phyloP scores from a whole-genome alignment of 441 rosid genomes.

The Capsella rubella region DNA sequence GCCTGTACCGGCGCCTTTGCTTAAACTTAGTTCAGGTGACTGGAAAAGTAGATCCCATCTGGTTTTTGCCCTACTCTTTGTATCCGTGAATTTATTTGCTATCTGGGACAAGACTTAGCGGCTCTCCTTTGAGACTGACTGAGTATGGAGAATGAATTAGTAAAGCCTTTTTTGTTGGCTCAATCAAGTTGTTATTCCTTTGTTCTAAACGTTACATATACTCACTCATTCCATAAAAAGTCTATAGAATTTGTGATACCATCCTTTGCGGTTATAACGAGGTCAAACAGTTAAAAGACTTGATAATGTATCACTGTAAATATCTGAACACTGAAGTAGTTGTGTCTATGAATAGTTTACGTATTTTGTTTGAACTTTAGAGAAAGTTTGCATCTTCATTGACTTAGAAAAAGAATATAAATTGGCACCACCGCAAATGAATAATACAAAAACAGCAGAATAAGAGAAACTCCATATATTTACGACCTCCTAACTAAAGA shows the following conservation, averaged over 20 bases:
- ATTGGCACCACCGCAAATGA: background rate
- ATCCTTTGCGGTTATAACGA: background rate
- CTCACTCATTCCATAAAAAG: background rate
- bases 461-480: background rate
- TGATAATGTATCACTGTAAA: background rate
- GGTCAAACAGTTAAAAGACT: background rate
- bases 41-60: slow-evolving; percentile 14
- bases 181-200: slow-evolving; percentile 4
- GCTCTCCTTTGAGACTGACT: slow-evolving; percentile 20
- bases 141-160: slow-evolving; percentile 8
- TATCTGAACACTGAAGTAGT: background rate
- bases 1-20: slow-evolving; percentile 76
- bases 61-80: slow-evolving; percentile 14
- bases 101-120: slow-evolving; percentile 31
- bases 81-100: slow-evolving; percentile 5
- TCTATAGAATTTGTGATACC: background rate
- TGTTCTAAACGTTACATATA: background rate
- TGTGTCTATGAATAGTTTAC: background rate
- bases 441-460: background rate
- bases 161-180: background rate
- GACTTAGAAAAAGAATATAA: background rate
- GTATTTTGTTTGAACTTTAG: background rate
- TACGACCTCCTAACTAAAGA: slow-evolving; percentile 16
- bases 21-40: slow-evolving; percentile 40
- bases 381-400: background rate